A percentile compares a stretch with the other conserved stretches of the same genome.
Evolutionary conservation across 768 basidiomycete species (phyloP).

Genomic region (Amanita exitialis): DNA sequence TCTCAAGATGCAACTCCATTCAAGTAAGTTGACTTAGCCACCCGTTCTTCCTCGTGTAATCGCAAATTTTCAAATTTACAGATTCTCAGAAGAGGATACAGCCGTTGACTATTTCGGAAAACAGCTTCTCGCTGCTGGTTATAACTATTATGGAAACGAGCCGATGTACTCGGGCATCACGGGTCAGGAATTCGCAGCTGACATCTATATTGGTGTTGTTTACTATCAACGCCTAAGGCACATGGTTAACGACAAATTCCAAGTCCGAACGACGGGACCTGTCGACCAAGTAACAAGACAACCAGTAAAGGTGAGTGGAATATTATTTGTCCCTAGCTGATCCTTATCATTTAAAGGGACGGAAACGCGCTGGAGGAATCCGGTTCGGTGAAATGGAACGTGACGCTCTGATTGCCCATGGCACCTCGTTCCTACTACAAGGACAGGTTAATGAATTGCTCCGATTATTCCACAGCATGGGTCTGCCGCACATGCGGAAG

Average conservation of each 20-base stretch:
- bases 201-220: slow-evolving; percentile 97
- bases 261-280: slow-evolving; percentile 96
- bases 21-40: slow-evolving; percentile 46
- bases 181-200: slow-evolving; percentile 95
- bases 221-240: slow-evolving; percentile 98
- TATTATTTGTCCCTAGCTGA: slow-evolving; percentile 1
- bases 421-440: slow-evolving; percentile 97
- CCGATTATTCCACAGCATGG: slow-evolving; percentile 99
- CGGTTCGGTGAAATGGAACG: slow-evolving; percentile 99
- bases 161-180: slow-evolving; percentile 99
- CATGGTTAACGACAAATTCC: slow-evolving; percentile 99
- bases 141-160: slow-evolving; percentile 98
- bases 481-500: slow-evolving; percentile 96
- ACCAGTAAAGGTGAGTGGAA: slow-evolving; percentile 76
- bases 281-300: slow-evolving; percentile 94
- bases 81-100: slow-evolving; percentile 95
- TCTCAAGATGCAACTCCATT: slow-evolving; percentile 99
- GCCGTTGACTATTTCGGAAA: slow-evolving; percentile 97
- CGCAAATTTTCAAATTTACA: slow-evolving; percentile 17
- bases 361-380: slow-evolving; percentile 97
- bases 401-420: slow-evolving; percentile 96
- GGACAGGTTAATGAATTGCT: slow-evolving; percentile 99
- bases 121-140: slow-evolving; percentile 87
- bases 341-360: slow-evolving; percentile 45
- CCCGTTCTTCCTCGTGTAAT: slow-evolving; percentile 7